Conservation (phyloP, 2,329 filamentous ascomycete genomes). For the Ampelomyces quisqualis region DNA sequence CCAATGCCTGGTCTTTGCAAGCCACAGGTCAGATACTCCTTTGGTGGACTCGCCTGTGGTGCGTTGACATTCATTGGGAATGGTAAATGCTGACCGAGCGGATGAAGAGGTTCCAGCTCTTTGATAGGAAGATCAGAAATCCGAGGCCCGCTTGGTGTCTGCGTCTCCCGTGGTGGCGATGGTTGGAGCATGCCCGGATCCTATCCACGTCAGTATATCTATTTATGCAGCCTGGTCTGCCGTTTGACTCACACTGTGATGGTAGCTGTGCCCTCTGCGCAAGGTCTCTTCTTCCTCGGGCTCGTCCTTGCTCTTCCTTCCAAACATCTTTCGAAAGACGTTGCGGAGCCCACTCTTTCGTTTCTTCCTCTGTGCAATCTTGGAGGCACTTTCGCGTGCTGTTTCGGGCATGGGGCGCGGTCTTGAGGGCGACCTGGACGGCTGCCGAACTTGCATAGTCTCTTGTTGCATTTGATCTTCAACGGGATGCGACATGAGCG, state of each 20-base stretch:
- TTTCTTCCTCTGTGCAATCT: conserved; percentile 35
- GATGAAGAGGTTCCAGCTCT: conserved; percentile 38
- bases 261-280: conserved; percentile 35
- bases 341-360: conserved; percentile 40
- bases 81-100: conserved; percentile 39
- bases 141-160: conserved; percentile 24
- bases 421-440: conserved; percentile 20
- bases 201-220: conserved; percentile 18
- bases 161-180: conserved; percentile 24
- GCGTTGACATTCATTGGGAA: conserved; percentile 47
- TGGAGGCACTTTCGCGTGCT: conserved; percentile 29
- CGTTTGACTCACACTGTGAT: conserved; percentile 42
- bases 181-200: conserved; percentile 33
- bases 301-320: conserved; percentile 34
- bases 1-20: conserved; percentile 21
- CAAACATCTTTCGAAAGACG: conserved; percentile 45
- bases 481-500: conserved; percentile 16
- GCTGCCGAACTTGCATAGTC: conserved; percentile 5
- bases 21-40: conserved; percentile 40
- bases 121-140: conserved; percentile 40
- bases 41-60: conserved; percentile 37
- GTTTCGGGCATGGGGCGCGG: conserved; percentile 27
- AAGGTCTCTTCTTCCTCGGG: conserved; percentile 20
- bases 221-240: too few relatives aligned
- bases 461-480: conserved; percentile 10